Percentiles rank a stretch among this genome's conserved stretches.
These are phyloP conservation scores for Saccharomyces eubayanus DNA, from an alignment of 805 yeast species.

Conservation along the genomic window DNA sequence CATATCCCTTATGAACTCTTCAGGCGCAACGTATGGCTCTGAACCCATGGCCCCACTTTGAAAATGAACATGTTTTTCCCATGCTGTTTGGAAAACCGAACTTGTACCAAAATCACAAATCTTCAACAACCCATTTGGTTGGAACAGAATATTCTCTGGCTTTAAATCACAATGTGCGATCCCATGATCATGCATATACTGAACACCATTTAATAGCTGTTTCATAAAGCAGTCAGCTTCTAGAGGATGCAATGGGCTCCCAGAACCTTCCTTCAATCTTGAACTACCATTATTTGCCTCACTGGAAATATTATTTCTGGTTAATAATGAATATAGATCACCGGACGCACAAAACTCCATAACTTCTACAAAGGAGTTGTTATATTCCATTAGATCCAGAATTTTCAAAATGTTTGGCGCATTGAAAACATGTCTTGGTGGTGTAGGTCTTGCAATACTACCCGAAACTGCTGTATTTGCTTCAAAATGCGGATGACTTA, in stretches of 20 bases:
- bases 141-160: conserved; percentile 75
- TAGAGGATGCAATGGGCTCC: conserved; percentile 42
- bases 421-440: conserved; percentile 29
- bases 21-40: conserved; percentile 89
- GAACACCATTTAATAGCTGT: conserved; percentile 73
- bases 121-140: conserved; percentile 56
- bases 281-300: background rate
- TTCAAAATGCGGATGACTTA: conserved; percentile 34
- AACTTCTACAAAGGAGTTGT: conserved; percentile 74
- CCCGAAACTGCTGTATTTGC: conserved; percentile 1
- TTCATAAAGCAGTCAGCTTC: conserved; percentile 89
- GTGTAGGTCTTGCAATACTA: background rate
- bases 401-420: conserved; percentile 64
- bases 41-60: conserved; percentile 75
- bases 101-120: conserved; percentile 87
- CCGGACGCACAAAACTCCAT: conserved; percentile 93
- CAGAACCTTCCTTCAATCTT: conserved; percentile 34
- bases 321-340: conserved; percentile 52
- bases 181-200: conserved; percentile 83
- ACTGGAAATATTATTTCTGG: conserved; percentile 30
- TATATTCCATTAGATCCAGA: conserved; percentile 64
- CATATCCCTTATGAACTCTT: conserved; percentile 51
- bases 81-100: conserved; percentile 81
- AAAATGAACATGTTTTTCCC: conserved; percentile 68
- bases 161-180: conserved; percentile 91